phyloP scores from a whole-genome alignment of 768 basidiomycete species.

The Mycena leptocephala region DNA sequence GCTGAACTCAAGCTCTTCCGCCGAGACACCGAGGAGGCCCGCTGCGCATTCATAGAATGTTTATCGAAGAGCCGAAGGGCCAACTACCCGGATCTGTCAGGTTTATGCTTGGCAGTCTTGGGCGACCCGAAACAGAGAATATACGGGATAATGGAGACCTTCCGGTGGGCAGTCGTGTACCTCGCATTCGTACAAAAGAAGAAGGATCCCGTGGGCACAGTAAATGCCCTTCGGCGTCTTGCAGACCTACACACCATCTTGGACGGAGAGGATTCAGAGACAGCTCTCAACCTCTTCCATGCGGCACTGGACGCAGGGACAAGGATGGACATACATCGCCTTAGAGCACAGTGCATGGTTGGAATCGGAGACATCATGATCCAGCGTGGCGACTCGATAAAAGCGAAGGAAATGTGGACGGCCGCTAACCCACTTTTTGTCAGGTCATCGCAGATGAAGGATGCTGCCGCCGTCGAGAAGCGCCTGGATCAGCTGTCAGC shows the following conservation, averaged over 20 bases:
- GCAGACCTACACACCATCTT: background rate
- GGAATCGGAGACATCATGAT: background rate
- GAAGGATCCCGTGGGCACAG: background rate
- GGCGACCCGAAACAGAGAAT: background rate
- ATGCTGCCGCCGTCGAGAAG: background rate
- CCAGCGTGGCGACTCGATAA: background rate
- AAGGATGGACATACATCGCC: background rate
- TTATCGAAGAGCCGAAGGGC: background rate
- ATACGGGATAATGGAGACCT: background rate
- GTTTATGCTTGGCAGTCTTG: background rate
- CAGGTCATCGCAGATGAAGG: background rate
- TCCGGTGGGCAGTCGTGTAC: background rate
- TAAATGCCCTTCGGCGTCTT: background rate
- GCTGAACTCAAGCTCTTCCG: background rate
- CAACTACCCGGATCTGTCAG: background rate
- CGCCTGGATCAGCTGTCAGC: too few species aligned
- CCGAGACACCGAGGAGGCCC: background rate
- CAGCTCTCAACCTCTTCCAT: background rate
- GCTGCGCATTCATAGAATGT: background rate
- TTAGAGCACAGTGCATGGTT: background rate
- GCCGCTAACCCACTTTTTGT: background rate
- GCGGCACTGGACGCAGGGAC: background rate
- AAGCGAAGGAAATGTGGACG: background rate
- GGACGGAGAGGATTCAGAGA: background rate
- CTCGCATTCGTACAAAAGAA: background rate